phyloP scores from a whole-genome alignment of 345 rosid genomes.

The Salix purpurea region DNA sequence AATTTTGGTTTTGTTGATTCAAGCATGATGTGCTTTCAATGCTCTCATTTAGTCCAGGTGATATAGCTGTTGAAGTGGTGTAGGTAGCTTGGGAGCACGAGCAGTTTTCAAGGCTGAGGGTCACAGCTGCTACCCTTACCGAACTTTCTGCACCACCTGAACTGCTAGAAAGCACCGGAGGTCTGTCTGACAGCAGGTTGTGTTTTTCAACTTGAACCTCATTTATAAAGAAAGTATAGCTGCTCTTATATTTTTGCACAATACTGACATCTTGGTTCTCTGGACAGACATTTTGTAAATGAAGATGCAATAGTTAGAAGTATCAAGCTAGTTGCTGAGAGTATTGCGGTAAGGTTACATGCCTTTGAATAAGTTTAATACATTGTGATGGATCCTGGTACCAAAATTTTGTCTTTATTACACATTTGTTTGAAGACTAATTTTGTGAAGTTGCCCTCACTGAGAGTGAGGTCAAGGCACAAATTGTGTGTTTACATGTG shows the following conservation, averaged over 20 bases:
- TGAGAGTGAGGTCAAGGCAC: background rate
- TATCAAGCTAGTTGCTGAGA: slow-evolving; percentile 84
- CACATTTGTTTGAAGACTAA: background rate
- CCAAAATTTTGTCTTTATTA: slow-evolving; percentile 3
- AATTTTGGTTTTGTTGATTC: background rate
- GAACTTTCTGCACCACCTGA: slow-evolving; percentile 73
- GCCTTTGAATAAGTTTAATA: background rate
- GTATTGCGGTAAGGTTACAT: slow-evolving; percentile 69
- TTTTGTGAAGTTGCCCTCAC: background rate
- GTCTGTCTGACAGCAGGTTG: slow-evolving; percentile 77
- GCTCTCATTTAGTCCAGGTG: slow-evolving; percentile 21
- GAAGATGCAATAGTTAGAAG: slow-evolving; percentile 65
- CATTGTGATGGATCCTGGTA: slow-evolving; percentile 1
- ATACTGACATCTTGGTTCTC: slow-evolving; percentile 18
- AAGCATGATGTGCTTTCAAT: background rate
- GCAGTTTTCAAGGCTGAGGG: slow-evolving; percentile 91
- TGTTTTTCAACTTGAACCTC: slow-evolving; percentile 8
- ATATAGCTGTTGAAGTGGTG: slow-evolving; percentile 35
- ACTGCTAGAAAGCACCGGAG: slow-evolving; percentile 69
- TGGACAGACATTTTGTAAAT: slow-evolving; percentile 58
- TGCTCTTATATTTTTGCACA: background rate
- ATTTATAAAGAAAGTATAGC: background rate
- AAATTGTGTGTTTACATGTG: background rate
- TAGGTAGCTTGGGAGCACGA: slow-evolving; percentile 99
- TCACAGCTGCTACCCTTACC: slow-evolving; percentile 92